Percentiles rank a stretch among this genome's conserved stretches.
phyloP scores from a whole-genome alignment of 805 yeast genomes.

The Lachancea nothofagi region DNA sequence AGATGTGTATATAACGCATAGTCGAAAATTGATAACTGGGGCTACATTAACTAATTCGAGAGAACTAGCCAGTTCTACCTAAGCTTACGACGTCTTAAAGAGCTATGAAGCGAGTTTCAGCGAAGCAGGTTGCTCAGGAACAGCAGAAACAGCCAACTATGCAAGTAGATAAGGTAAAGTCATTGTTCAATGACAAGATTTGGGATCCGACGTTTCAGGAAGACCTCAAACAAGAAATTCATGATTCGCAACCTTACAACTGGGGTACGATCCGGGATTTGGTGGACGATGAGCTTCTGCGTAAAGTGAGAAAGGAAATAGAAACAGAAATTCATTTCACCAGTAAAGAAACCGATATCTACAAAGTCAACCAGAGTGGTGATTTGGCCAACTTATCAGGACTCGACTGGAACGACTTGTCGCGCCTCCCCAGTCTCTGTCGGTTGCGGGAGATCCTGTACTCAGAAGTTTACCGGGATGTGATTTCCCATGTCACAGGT shows the following conservation, averaged over 20 bases:
- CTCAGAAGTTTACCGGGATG: constrained; percentile 76
- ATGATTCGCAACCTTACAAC: constrained; percentile 66
- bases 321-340: constrained; percentile 82
- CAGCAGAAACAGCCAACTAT: constrained; percentile 11
- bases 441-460: constrained; percentile 83
- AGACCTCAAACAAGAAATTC: constrained; percentile 40
- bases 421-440: constrained; percentile 66
- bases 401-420: constrained; percentile 65
- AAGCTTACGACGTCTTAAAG: not conserved
- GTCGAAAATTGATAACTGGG: too few relatives aligned
- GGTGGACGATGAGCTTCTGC: constrained; percentile 67
- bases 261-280: constrained; percentile 82
- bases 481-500: constrained; percentile 69
- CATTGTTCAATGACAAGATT: constrained; percentile 43
- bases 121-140: not conserved
- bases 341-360: constrained; percentile 93
- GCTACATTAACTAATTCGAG: too few relatives aligned
- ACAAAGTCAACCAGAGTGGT: constrained; percentile 84
- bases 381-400: constrained; percentile 91
- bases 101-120: constrained; percentile 2
- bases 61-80: too few relatives aligned
- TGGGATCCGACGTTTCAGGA: constrained; percentile 40
- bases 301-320: constrained; percentile 81
- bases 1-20: not conserved
- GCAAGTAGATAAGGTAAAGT: constrained; percentile 32